Evolutionary conservation across 805 yeast genomes (phyloP).

Genomic region (Saccharomycopsis babjevae): DNA sequence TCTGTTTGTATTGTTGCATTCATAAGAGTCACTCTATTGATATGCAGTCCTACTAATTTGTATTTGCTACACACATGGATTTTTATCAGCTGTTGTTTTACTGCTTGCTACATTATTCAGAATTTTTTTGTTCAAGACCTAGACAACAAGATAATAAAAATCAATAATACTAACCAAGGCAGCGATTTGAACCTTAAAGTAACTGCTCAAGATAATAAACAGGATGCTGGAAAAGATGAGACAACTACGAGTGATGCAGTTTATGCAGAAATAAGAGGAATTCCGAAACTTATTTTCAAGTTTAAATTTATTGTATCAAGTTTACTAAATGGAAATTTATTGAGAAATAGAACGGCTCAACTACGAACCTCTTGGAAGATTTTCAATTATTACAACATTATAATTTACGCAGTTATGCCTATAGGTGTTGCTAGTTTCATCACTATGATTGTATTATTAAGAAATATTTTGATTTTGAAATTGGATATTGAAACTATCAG

Average conservation of each 20-base stretch:
- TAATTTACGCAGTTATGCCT: conserved; percentile 97
- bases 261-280: neutral
- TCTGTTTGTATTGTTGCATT: conserved; percentile 61
- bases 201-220: conserved; percentile 13
- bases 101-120: conserved; percentile 73
- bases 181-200: conserved; percentile 24
- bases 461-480: conserved; percentile 67
- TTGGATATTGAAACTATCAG: conserved; percentile 37
- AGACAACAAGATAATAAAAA: conserved; percentile 24
- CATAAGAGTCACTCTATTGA: conserved; percentile 55
- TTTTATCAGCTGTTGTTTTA: conserved; percentile 72
- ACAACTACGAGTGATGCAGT: conserved; percentile 13
- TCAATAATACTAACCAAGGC: conserved; percentile 19
- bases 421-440: conserved; percentile 89
- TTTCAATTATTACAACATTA: conserved; percentile 78
- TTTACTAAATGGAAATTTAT: conserved; percentile 10
- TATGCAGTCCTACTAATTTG: conserved; percentile 61
- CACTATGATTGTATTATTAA: conserved; percentile 75
- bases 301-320: conserved; percentile 3
- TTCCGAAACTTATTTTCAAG: neutral
- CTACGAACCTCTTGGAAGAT: conserved; percentile 1
- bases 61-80: conserved; percentile 88
- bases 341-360: neutral
- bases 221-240: conserved; percentile 3
- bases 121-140: conserved; percentile 78